A percentile compares a stretch with the other conserved stretches of the same genome.
Evolutionary conservation across 345 rosid species (phyloP).

Genomic region (Lepidium sativum): DNA sequence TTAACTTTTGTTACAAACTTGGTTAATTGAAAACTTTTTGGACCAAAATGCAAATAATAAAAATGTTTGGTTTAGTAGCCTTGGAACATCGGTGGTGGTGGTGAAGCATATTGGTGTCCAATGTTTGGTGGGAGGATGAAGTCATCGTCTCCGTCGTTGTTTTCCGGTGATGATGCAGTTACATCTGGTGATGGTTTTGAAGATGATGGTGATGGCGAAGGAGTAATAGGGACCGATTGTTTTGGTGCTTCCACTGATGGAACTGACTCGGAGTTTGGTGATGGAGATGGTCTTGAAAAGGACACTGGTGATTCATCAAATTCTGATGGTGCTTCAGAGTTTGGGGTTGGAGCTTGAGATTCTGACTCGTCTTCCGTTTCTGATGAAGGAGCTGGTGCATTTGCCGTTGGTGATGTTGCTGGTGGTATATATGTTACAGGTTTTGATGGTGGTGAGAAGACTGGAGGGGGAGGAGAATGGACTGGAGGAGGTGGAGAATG

Average conservation of each 20-base stretch:
- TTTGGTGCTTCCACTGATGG: slow-evolving; percentile 27
- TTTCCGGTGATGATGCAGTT: slow-evolving; percentile 23
- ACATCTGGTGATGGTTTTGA: slow-evolving; percentile 12
- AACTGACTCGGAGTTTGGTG: slow-evolving; percentile 9
- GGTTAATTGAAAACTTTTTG: not conserved
- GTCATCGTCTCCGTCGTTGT: slow-evolving; percentile 7
- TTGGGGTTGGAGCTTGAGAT: slow-evolving; percentile 25
- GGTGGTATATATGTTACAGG: slow-evolving; percentile 1
- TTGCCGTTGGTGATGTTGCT: slow-evolving; percentile 10
- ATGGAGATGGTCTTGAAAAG: not conserved
- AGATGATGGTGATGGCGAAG: slow-evolving; percentile 18
- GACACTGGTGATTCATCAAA: slow-evolving; percentile 7
- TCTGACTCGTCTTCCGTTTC: slow-evolving; percentile 1
- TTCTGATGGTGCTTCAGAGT: slow-evolving; percentile 25
- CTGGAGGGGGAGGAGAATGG: slow-evolving; percentile 29
- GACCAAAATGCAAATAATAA: slow-evolving; percentile 5
- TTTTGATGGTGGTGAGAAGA: slow-evolving; percentile 26
- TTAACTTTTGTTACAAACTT: slow-evolving; percentile 1
- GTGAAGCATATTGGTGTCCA: slow-evolving; percentile 66
- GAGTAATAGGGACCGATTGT: not conserved
- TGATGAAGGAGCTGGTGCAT: slow-evolving; percentile 12
- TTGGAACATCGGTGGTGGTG: slow-evolving; percentile 77
- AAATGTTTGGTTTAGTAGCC: slow-evolving; percentile 49
- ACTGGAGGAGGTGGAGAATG: slow-evolving; percentile 12
- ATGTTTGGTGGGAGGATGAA: slow-evolving; percentile 55